Evolutionary conservation across 257 asterid species (phyloP).

Genomic region (Capsicum pubescens): DNA sequence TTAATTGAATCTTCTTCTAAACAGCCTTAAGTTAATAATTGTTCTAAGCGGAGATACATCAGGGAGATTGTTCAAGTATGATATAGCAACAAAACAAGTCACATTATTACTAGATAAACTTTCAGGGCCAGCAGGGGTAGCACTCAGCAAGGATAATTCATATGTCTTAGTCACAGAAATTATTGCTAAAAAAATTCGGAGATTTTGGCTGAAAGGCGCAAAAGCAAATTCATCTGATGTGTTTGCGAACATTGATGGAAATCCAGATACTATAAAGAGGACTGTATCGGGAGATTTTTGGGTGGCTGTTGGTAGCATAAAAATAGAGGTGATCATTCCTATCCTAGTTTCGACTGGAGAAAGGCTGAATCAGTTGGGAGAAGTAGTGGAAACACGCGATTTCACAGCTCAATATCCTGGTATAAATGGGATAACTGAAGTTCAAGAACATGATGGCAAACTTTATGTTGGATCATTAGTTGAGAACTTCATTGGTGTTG

Average conservation of each 20-base stretch:
- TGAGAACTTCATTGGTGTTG: conserved; percentile 2
- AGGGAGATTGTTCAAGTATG: conserved; percentile 29
- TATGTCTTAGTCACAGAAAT: not conserved
- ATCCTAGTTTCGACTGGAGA: not conserved
- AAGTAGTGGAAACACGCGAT: not conserved
- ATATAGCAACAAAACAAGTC: not conserved
- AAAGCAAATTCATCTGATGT: not conserved
- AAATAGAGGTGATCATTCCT: no score
- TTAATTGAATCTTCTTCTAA: no score
- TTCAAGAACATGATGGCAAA: not conserved
- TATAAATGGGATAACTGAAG: not conserved
- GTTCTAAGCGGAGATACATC: not conserved
- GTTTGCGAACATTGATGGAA: not conserved
- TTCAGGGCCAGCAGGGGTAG: conserved; percentile 17
- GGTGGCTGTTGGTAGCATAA: not conserved
- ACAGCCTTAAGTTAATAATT: no score
- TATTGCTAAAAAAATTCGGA: not conserved
- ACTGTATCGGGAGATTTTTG: not conserved
- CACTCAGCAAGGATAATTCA: not conserved
- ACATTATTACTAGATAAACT: not conserved
- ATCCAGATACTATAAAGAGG: conserved; percentile 12
- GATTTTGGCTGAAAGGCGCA: conserved; percentile 22
- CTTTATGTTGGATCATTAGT: not conserved
- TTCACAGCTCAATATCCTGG: not conserved
- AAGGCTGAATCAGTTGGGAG: not conserved